Evolutionary conservation across 176 grass and related monocot genomes (phyloP), one percentile per base, ranked within the genome.

Genomic region (Luzula sylvatica): DNA sequence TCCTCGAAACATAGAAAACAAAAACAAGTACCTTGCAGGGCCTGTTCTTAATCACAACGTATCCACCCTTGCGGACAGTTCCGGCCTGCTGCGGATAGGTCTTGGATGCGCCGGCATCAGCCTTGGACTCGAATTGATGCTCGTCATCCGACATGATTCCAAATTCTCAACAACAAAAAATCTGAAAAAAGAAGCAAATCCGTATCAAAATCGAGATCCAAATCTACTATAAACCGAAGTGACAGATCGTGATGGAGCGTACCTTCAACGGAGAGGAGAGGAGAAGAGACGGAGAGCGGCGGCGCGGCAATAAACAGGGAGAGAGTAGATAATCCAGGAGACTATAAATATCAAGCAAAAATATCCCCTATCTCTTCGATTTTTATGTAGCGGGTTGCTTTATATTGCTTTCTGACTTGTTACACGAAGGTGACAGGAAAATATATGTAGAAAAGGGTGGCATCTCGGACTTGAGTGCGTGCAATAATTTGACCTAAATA

Each of bases 31-130:
- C 88, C 88, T 94, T 94, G 72, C 88, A 94, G 39, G 88, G 88
- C n/a, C 88, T 73, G 39, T 41, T 26, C 79, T 94, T 94, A 64
- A 94, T 87, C 56, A 94, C 83, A 72, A 94, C 11, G 75, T 83
- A 68, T 18, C 88, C 83, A 44, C 79, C 83, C 79, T 94, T 94
- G 46, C 88, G 79, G 72, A 94, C 77, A n/a, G 83, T 80, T 12
- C 88, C 88, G 38, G 88, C 88, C 78, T 94, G 83, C 88, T 87
- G 83, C 5, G 88, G 83, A 58, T 72, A 94, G 43, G 88, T 94
- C 88, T 87, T 94, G 50, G 88, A 94, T 54, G 88, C 88, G 0
- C 88, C 88, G 0, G 88, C 78, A 8, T 94, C 88, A 11, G 82
- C 82, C 82, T 94, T 94, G 16, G 87, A 94, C 67, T 94, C 82